Base-by-base conservation (phyloP, 2,329 filamentous ascomycete genomes). In the Alternaria sp. region DNA sequence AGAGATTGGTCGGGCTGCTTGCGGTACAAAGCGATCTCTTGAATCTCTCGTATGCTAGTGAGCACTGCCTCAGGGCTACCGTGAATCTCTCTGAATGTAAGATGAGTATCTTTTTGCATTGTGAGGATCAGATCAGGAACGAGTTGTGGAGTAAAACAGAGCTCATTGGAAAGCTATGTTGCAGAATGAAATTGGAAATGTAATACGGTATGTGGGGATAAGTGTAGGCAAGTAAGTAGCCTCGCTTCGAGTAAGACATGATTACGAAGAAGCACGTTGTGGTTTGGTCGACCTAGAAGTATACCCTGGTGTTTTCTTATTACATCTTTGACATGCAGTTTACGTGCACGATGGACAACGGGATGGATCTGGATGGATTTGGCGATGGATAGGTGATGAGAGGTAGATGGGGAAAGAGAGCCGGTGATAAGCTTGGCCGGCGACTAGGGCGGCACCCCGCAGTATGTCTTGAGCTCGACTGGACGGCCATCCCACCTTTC, bases 381-480 rank as follows among this genome's bases (percentile, higher is more conserved):
- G 36, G n/a, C n/a, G 8, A 3, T 16, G 5, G 30, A 7, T 34
- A 8, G 30, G 18, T 3, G 46, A 38, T 49, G 46, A 36, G 12
- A 36, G 16, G 20, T 20, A 6, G 4, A 24, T 36, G 46, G 24
- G 46, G 32, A 49, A 24, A 49, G 30, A 49, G 46, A 36, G 46
- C 30, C 20, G 32, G 46, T 26, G 46, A n/a, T 49, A n/a, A 22
- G 12, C 8, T 12, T 38, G 32, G 30, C 46, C 2, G 49, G 49
- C 34, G 49, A 41, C 18, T 41, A 38, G 48, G 48, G 48, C 48
- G 48, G 36, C 36, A 38, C 36, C 34, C 49, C 49, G 22, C 49
- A 20, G 22, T 11, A 5, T 18, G 22, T 51, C 34, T 51, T 28
- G 24, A 51, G 32, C 48, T 39, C 48, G 48, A 51, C 36, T 51